A percentile compares a stretch with the other conserved stretches of the same genome.
These are phyloP conservation scores for Fusarium guadeloupense DNA, from an alignment of 2,329 filamentous ascomycete genomes.

Conservation along the genomic window DNA sequence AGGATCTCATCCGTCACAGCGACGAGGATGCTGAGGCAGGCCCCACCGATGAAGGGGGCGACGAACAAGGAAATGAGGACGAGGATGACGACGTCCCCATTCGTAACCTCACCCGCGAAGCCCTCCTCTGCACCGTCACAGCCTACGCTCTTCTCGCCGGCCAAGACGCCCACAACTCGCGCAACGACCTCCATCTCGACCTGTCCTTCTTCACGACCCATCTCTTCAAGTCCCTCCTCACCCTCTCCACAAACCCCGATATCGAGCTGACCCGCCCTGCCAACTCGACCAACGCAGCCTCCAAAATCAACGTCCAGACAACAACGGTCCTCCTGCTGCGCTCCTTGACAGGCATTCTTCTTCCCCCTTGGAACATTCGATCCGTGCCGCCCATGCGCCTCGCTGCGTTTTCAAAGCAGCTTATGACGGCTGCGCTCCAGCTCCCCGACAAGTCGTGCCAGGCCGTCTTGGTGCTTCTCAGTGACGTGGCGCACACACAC, in stretches of 20 bases:
- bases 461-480: slow-evolving; percentile 80
- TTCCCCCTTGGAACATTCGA: slow-evolving; percentile 77
- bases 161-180: slow-evolving; percentile 88
- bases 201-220: slow-evolving; percentile 95
- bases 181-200: slow-evolving; percentile 84
- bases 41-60: slow-evolving; percentile 54
- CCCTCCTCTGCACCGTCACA: slow-evolving; percentile 92
- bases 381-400: slow-evolving; percentile 82
- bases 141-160: slow-evolving; percentile 96
- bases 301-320: slow-evolving; percentile 91
- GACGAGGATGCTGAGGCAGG: slow-evolving; percentile 63
- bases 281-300: slow-evolving; percentile 54
- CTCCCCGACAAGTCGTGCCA: slow-evolving; percentile 89
- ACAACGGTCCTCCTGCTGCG: slow-evolving; percentile 92
- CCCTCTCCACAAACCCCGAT: slow-evolving; percentile 82
- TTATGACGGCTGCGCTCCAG: slow-evolving; percentile 83
- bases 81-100: slow-evolving; percentile 58
- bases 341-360: slow-evolving; percentile 81
- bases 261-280: slow-evolving; percentile 76
- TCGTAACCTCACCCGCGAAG: slow-evolving; percentile 84
- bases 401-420: slow-evolving; percentile 92
- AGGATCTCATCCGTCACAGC: slow-evolving; percentile 86
- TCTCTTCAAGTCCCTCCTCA: slow-evolving; percentile 86
- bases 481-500: slow-evolving; percentile 82
- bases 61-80: slow-evolving; percentile 53